Evolutionary conservation across 1,284 basidiomycete genomes (phyloP).

Genomic region (Ceratobasidium theobromae): DNA sequence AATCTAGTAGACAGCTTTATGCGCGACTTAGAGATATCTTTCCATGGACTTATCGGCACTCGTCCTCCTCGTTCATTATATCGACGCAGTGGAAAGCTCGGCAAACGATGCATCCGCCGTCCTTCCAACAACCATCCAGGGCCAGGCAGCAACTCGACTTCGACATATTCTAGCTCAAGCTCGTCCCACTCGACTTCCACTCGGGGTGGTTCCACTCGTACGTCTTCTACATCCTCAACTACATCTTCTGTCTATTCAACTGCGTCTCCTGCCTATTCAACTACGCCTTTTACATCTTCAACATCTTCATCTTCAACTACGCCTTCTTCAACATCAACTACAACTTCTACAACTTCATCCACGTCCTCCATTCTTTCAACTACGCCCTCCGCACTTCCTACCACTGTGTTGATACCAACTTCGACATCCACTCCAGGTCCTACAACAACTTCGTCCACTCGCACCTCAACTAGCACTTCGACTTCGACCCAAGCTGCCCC

Average conservation of each 20-base stretch:
- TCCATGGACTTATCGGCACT: not conserved
- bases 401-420: too few species aligned
- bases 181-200: not conserved
- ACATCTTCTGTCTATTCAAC: not conserved
- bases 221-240: not conserved
- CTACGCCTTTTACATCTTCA: not conserved
- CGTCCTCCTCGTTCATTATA: conserved; percentile 23
- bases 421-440: not conserved
- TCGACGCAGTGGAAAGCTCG: conserved; percentile 1
- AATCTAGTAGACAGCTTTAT: conserved; percentile 19
- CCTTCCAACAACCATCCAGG: not conserved
- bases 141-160: conserved; percentile 1
- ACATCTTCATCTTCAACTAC: not conserved
- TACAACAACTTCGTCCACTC: not conserved
- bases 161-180: not conserved
- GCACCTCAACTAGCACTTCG: not conserved
- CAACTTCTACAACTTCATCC: not conserved
- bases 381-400: not conserved
- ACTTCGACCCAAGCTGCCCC: conserved; percentile 13
- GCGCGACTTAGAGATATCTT: conserved; percentile 21
- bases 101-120: conserved; percentile 11
- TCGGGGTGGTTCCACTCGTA: not conserved
- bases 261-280: not conserved
- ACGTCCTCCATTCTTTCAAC: not conserved
- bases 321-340: not conserved